Percentiles rank a stretch among this genome's conserved stretches.
Evolutionary conservation across 257 asterid genomes (phyloP).

Genomic region (Gentiana macrophylla): DNA sequence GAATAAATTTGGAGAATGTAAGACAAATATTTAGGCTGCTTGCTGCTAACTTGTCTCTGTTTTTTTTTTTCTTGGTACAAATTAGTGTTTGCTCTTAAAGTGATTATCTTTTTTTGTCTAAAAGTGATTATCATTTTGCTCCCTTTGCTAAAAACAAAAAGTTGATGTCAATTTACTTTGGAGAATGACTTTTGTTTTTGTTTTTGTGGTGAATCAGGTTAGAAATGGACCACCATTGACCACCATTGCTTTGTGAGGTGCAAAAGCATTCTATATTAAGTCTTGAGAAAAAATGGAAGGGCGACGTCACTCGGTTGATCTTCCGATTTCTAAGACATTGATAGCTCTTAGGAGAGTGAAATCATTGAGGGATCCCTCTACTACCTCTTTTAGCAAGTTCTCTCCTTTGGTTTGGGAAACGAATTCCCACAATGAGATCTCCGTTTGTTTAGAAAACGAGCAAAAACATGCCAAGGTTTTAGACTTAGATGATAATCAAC

Average conservation of each 20-base stretch:
- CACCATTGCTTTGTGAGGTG: conserved; percentile 9
- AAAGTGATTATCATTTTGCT: background rate
- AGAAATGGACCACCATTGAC: conserved; percentile 15
- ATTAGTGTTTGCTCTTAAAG: conserved; percentile 1
- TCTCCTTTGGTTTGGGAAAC: conserved; percentile 63
- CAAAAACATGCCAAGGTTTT: conserved; percentile 8
- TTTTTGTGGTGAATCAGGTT: conserved; percentile 29
- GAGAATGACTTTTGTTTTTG: conserved; percentile 12
- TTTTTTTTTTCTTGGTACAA: background rate
- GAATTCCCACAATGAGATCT: conserved; percentile 35
- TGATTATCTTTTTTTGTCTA: background rate
- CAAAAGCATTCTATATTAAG: conserved; percentile 4
- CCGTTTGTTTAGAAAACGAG: conserved; percentile 35
- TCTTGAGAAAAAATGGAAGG: conserved; percentile 49
- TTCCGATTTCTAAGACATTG: conserved; percentile 63
- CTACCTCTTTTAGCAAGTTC: conserved; percentile 58
- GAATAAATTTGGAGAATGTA: background rate
- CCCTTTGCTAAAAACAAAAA: background rate
- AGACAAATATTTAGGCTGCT: conserved; percentile 1
- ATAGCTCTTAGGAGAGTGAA: conserved; percentile 79
- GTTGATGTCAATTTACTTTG: background rate
- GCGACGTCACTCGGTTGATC: conserved; percentile 76
- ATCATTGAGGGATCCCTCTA: conserved; percentile 87
- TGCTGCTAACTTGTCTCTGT: background rate
- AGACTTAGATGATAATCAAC: conserved; percentile 11